Conservation (phyloP, 179 eudicot species). For the Actinidia chinensis region DNA sequence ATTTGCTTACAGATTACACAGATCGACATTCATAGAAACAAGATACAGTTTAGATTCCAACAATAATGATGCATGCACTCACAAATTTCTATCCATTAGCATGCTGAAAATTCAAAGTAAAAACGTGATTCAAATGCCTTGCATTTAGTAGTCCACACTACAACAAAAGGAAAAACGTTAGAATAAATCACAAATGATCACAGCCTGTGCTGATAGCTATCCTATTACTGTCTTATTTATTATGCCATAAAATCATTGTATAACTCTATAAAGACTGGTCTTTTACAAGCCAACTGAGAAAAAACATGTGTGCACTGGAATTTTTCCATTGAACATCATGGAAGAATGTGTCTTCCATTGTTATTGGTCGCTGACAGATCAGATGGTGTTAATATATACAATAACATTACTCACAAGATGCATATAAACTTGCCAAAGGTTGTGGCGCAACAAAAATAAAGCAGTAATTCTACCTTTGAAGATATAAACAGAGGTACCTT, state of each 20-base stretch:
- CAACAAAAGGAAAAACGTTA: not conserved
- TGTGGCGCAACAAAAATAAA: not conserved
- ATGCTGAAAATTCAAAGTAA: slow-evolving; percentile 4
- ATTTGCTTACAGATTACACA: slow-evolving; percentile 97
- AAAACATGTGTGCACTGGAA: not conserved
- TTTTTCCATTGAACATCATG: not conserved
- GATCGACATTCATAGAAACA: slow-evolving; percentile 46
- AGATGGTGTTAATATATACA: not conserved
- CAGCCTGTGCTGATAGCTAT: slow-evolving; percentile 8
- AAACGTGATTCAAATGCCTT: slow-evolving; percentile 1
- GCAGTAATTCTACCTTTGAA: not conserved
- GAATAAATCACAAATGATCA: not conserved
- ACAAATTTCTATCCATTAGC: not conserved
- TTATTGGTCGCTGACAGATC: too few species aligned
- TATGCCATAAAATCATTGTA: not conserved
- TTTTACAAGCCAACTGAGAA: not conserved
- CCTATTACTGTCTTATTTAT: not conserved
- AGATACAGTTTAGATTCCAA: slow-evolving; percentile 18
- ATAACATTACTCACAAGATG: not conserved
- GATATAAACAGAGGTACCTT: not conserved
- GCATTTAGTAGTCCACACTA: not conserved
- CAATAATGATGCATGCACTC: not conserved
- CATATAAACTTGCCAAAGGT: not conserved
- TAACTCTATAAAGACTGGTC: not conserved
- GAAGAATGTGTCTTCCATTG: too few species aligned